phyloP scores from a whole-genome alignment of 2,329 filamentous ascomycete species.

The Lecanosticta acicola region DNA sequence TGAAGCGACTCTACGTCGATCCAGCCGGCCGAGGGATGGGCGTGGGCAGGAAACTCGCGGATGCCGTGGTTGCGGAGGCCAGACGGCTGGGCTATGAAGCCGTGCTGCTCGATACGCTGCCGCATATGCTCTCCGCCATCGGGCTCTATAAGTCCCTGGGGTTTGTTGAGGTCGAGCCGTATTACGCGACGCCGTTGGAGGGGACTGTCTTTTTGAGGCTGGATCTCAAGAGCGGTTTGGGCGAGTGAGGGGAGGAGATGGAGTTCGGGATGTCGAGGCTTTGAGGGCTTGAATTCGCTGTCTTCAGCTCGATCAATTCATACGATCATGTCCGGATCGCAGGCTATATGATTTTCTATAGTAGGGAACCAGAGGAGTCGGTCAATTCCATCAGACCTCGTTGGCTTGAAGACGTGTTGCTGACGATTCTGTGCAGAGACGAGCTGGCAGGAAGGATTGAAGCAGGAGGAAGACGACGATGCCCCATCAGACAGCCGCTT shows the following conservation, averaged over 20 bases:
- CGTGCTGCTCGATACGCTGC: slow-evolving; percentile 53
- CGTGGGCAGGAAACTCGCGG: slow-evolving; percentile 45
- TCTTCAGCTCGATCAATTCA: no score
- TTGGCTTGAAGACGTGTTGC: not conserved
- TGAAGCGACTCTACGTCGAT: slow-evolving; percentile 54
- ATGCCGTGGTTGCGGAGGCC: slow-evolving; percentile 42
- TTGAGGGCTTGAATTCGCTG: no score
- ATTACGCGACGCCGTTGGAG: slow-evolving; percentile 53
- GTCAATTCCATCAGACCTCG: no score
- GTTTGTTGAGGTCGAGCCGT: slow-evolving; percentile 48
- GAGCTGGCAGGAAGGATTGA: slow-evolving; percentile 3
- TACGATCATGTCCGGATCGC: no score
- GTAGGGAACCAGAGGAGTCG: no score
- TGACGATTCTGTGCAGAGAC: not conserved
- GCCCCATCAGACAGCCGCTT: not conserved
- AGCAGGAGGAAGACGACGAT: slow-evolving; percentile 2
- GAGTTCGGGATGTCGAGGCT: not conserved
- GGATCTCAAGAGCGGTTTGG: slow-evolving; percentile 2
- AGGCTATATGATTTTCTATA: no score
- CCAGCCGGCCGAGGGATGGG: slow-evolving; percentile 46
- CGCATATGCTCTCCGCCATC: slow-evolving; percentile 48
- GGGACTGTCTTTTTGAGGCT: slow-evolving; percentile 48
- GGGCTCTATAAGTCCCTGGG: slow-evolving; percentile 47
- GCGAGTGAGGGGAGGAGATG: not conserved
- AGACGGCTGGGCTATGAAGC: slow-evolving; percentile 45